Percentiles rank a stretch among this genome's conserved stretches.
Evolutionary conservation across 2,329 filamentous ascomycete species (phyloP).

Genomic region (Eurotiales sp.): DNA sequence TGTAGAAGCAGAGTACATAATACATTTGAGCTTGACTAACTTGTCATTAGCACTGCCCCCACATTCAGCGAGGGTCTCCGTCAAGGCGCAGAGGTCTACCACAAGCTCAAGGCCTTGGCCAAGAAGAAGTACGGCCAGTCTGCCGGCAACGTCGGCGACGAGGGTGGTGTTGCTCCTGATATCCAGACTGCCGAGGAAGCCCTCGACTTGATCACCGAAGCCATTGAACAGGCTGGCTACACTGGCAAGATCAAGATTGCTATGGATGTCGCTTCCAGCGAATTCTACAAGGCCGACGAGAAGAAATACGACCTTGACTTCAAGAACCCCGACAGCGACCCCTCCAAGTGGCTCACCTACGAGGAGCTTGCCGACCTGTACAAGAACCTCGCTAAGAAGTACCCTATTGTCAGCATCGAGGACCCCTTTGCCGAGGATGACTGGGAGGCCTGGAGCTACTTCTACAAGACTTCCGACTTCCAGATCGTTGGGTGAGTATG

Average conservation of each 20-base stretch:
- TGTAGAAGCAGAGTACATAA: too few species aligned
- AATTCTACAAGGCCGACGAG: slow-evolving; percentile 96
- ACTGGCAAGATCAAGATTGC: slow-evolving; percentile 95
- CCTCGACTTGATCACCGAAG: slow-evolving; percentile 88
- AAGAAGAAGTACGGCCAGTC: slow-evolving; percentile 99
- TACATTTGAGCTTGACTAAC: too few species aligned
- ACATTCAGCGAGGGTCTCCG: slow-evolving; percentile 95
- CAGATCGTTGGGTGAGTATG: slow-evolving; percentile 75
- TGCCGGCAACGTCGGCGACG: slow-evolving; percentile 97
- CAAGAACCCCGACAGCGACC: slow-evolving; percentile 99
- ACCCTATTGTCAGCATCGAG: slow-evolving; percentile 98
- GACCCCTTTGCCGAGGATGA: slow-evolving; percentile 99
- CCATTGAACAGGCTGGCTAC: slow-evolving; percentile 94
- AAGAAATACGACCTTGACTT: slow-evolving; percentile 99
- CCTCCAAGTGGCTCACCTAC: slow-evolving; percentile 96
- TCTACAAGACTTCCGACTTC: slow-evolving; percentile 98
- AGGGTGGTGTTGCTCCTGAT: slow-evolving; percentile 98
- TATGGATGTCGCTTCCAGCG: slow-evolving; percentile 98
- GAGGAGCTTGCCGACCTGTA: slow-evolving; percentile 93
- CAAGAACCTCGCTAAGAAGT: slow-evolving; percentile 82
- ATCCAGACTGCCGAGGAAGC: slow-evolving; percentile 97
- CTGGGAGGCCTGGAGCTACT: slow-evolving; percentile 99
- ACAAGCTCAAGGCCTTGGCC: slow-evolving; percentile 90
- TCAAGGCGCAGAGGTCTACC: slow-evolving; percentile 96
- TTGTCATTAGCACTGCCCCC: slow-evolving; percentile 64